Percentiles rank a stretch among this genome's conserved stretches.
Evolutionary conservation across 805 yeast genomes (phyloP).

Genomic region (Yarrowia sp.): DNA sequence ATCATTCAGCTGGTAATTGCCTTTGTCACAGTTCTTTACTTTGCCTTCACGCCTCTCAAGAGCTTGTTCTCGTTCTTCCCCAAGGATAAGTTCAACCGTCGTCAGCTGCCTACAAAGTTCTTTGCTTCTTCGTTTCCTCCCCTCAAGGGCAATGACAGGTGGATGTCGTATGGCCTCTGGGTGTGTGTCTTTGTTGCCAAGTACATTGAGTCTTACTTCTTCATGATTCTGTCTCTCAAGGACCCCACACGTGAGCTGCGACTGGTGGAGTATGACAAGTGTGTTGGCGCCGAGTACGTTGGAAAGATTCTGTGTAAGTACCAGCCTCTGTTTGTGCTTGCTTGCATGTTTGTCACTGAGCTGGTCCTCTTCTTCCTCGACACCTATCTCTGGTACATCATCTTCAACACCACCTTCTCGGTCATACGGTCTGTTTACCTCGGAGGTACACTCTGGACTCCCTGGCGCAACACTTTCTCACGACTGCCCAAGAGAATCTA

Average conservation of each 20-base stretch:
- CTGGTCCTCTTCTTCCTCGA: slow-evolving; percentile 95
- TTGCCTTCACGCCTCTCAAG: slow-evolving; percentile 94
- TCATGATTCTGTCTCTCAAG: slow-evolving; percentile 84
- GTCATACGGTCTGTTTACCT: slow-evolving; percentile 97
- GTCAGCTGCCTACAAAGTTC: slow-evolving; percentile 89
- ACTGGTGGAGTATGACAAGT: slow-evolving; percentile 84
- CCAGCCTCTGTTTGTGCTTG: slow-evolving; percentile 88
- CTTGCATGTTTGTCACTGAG: slow-evolving; percentile 92
- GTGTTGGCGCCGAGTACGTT: slow-evolving; percentile 94
- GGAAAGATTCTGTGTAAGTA: slow-evolving; percentile 72
- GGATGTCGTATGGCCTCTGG: slow-evolving; percentile 96
- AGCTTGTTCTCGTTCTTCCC: slow-evolving; percentile 94
- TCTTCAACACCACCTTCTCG: slow-evolving; percentile 92
- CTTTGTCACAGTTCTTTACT: slow-evolving; percentile 81
- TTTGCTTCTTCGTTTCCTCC: slow-evolving; percentile 90
- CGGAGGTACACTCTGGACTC: slow-evolving; percentile 98
- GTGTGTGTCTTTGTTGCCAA: slow-evolving; percentile 86
- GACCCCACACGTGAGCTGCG: slow-evolving; percentile 94
- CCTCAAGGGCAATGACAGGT: slow-evolving; percentile 87
- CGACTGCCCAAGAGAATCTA: slow-evolving; percentile 96
- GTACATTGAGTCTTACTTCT: slow-evolving; percentile 87
- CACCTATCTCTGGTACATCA: slow-evolving; percentile 98
- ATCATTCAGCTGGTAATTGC: slow-evolving; percentile 61
- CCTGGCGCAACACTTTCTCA: slow-evolving; percentile 98
- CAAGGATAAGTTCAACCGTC: slow-evolving; percentile 77